Evolutionary conservation across 495 filamentous ascomycete genomes (phyloP).

Genomic region (Podospora comata): DNA sequence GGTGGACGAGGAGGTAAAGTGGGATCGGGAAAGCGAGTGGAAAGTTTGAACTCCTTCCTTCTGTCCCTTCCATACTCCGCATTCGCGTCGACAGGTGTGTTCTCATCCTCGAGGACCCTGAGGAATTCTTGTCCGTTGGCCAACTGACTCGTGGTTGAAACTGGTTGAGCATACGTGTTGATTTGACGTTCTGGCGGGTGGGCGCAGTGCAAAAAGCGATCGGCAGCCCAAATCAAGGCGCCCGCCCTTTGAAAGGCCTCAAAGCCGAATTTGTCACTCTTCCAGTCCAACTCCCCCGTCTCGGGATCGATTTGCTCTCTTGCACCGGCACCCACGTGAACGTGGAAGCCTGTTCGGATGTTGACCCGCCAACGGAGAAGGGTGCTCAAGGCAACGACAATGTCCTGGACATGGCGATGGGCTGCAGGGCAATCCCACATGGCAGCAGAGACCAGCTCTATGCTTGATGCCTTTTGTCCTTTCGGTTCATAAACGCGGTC

Average conservation of each 20-base stretch:
- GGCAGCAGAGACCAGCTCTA: conserved; percentile 15
- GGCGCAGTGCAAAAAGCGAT: conserved; percentile 13
- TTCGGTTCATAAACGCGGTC: neutral
- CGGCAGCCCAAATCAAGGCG: conserved; percentile 23
- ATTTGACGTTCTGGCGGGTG: conserved; percentile 21
- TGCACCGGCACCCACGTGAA: conserved; percentile 15
- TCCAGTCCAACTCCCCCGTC: neutral
- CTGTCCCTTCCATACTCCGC: too few species aligned
- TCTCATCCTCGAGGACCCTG: neutral
- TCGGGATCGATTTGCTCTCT: neutral
- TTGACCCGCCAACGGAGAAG: conserved; percentile 13
- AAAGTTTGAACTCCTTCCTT: neutral
- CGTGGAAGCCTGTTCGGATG: conserved; percentile 12
- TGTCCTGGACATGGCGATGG: conserved; percentile 10
- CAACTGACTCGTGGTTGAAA: neutral
- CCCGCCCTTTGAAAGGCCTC: conserved; percentile 8
- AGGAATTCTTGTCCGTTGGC: neutral
- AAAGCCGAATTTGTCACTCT: neutral
- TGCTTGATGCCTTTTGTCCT: neutral
- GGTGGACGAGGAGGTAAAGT: neutral
- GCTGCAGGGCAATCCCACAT: conserved; percentile 18
- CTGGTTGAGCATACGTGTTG: neutral
- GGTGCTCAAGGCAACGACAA: neutral
- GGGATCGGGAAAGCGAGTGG: neutral
- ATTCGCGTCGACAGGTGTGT: too few species aligned